Evolutionary conservation across 805 yeast species (phyloP).

Genomic region (Sugiyamaella qingdaonensis): DNA sequence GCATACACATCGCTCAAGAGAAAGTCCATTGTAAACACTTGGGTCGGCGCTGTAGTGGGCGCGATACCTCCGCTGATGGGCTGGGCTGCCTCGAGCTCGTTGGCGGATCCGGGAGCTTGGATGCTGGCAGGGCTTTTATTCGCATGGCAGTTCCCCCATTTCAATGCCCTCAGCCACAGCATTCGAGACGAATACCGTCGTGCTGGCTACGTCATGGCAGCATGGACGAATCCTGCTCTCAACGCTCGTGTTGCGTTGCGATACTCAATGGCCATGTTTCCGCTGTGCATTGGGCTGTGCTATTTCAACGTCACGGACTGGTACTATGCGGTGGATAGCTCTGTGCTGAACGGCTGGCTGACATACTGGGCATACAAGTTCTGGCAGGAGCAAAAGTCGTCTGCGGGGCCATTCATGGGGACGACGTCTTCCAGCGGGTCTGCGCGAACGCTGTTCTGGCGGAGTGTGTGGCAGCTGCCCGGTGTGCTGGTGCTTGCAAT

Average conservation of each 20-base stretch:
- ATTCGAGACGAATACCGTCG: constrained; percentile 80
- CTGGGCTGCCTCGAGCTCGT: constrained; percentile 78
- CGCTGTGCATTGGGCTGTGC: constrained; percentile 77
- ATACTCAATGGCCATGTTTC: constrained; percentile 90
- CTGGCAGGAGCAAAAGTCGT: constrained; percentile 73
- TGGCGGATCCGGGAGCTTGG: constrained; percentile 91
- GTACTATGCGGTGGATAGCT: constrained; percentile 75
- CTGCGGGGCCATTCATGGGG: constrained; percentile 14
- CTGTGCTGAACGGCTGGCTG: constrained; percentile 81
- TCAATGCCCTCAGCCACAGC: constrained; percentile 85
- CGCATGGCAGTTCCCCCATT: constrained; percentile 99
- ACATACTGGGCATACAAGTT: constrained; percentile 72
- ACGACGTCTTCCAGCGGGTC: constrained; percentile 6
- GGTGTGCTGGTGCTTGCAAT: constrained; percentile 85
- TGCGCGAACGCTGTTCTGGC: constrained; percentile 76
- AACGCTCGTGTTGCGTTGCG: constrained; percentile 92
- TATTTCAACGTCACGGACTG: constrained; percentile 80
- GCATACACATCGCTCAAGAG: constrained; percentile 87
- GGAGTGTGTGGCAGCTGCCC: constrained; percentile 91
- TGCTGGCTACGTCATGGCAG: constrained; percentile 98
- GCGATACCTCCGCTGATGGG: constrained; percentile 99
- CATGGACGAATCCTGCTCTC: constrained; percentile 83
- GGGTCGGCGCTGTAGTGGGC: constrained; percentile 99
- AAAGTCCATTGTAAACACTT: constrained; percentile 79
- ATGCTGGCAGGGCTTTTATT: constrained; percentile 81